Evolutionary conservation across 2,329 filamentous ascomycete species (phyloP), one percentile per base, ranked within the genome.

Genomic region (Botrytis sinoallii): DNA sequence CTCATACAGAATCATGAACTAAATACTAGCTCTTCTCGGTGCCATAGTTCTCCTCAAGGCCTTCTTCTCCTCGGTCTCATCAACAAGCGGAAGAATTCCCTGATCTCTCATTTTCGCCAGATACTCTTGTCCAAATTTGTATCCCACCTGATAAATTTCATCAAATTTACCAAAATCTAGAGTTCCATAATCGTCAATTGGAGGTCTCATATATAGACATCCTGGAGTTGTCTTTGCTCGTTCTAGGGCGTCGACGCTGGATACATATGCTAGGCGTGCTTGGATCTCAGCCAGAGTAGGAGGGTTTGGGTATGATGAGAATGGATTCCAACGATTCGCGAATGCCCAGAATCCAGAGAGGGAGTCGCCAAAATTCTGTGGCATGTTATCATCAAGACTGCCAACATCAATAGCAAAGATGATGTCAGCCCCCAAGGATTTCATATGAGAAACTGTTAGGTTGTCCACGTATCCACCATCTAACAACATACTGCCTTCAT

Each of bases 381-480:
- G 96, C 0, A 92, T 93, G 80, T 97, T 90, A 80, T 98, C 95
- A 79, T 99, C 95, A 3, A 98, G 85, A 16, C 93, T 91, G 38
- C 97, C 97, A 1, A 99, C 96, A 79, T 99, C 96, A 42, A 99
- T 89, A 1, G 96, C 96, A 81, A 99, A 98, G 76, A 99, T 97
- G 63, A 96, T 90, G 80, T 98, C 94, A 18, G 94, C 94, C 0
- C 96, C 96, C 0, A 99, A 87, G 4, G 91, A 92, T 82, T 97
- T 97, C 96, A 99, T 99, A 83, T 98, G 95, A 22, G 93, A 92
- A 29, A 99, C 97, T 0, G 96, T 98, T 74, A 99, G 85, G 79
- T 99, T 99, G 86, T 99, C 96, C 70, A 98, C 91, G 82, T 99
- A 99, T 25, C 96, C 96, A 60, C 96, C 96, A 79, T 99, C 96